phyloP scores from a whole-genome alignment of 345 rosid genomes.

The Gossypium sturtianum region DNA sequence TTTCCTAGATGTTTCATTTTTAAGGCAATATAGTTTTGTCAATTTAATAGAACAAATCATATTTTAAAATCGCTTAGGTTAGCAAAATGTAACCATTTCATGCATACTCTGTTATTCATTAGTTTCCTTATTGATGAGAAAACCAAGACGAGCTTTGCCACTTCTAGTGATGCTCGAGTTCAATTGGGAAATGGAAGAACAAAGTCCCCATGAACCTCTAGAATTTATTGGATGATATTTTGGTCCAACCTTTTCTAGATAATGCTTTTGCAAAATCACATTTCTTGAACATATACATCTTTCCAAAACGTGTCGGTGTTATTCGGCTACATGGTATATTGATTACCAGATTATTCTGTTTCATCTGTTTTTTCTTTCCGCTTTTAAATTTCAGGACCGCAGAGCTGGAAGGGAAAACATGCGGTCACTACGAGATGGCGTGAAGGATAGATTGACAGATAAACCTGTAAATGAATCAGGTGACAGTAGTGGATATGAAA shows the following conservation, averaged over 20 bases:
- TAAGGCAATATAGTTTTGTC: not conserved
- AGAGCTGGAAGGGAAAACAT: constrained; percentile 48
- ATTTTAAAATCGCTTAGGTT: not conserved
- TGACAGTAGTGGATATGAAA: constrained; percentile 73
- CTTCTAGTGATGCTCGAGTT: not conserved
- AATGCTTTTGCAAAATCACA: not conserved
- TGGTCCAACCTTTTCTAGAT: not conserved
- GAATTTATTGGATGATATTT: not conserved
- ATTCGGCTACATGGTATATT: not conserved
- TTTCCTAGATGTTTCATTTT: not conserved
- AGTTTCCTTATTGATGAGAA: not conserved
- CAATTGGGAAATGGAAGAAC: not conserved
- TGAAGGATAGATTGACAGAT: constrained; percentile 39
- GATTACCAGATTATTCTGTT: not conserved
- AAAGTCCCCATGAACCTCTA: not conserved
- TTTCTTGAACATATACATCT: not conserved
- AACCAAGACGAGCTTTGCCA: not conserved
- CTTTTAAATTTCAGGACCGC: constrained; percentile 43
- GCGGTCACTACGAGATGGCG: constrained; percentile 22
- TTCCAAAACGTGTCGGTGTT: not conserved
- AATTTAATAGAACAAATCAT: not conserved
- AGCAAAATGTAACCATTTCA: not conserved
- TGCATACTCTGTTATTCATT: not conserved
- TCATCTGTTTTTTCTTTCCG: not conserved
- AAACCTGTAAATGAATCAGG: constrained; percentile 55